phyloP scores from a whole-genome alignment of 1,284 basidiomycete genomes.

The Lentinus polychrous region DNA sequence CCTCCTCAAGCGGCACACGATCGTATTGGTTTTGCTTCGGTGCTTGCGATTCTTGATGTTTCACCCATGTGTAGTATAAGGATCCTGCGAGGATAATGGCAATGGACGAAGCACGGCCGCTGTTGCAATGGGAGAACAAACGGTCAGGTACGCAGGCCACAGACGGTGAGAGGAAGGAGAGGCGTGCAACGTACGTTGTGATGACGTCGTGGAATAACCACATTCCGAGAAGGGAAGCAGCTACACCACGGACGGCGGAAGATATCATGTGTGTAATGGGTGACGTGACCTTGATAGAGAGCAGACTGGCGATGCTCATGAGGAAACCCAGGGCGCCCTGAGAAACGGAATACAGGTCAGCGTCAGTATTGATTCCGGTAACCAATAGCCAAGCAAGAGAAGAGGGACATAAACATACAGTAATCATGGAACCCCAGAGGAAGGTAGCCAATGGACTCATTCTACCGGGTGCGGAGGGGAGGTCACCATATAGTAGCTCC shows the following conservation, averaged over 20 bases:
- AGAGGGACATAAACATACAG: constrained; percentile 43
- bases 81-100: constrained; percentile 75
- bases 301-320: constrained; percentile 83
- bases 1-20: constrained; percentile 41
- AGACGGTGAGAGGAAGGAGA: constrained; percentile 4
- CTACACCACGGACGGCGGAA: constrained; percentile 78
- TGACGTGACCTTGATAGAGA: constrained; percentile 88
- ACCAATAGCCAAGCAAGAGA: background rate
- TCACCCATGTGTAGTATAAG: constrained; percentile 81
- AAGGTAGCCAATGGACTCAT: constrained; percentile 58
- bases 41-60: constrained; percentile 56
- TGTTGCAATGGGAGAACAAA: constrained; percentile 27
- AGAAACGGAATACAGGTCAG: background rate
- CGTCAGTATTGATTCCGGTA: background rate
- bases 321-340: constrained; percentile 81
- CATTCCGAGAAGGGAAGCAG: constrained; percentile 69
- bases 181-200: constrained; percentile 48
- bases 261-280: constrained; percentile 92
- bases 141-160: background rate
- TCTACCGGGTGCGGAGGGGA: constrained; percentile 29
- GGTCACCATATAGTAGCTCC: constrained; percentile 46
- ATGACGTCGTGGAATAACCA: constrained; percentile 73
- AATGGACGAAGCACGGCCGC: constrained; percentile 76
- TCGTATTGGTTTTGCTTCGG: constrained; percentile 28
- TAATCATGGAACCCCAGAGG: constrained; percentile 70